Conservation (phyloP, 768 basidiomycete species). For the Amanita jacksonii region DNA sequence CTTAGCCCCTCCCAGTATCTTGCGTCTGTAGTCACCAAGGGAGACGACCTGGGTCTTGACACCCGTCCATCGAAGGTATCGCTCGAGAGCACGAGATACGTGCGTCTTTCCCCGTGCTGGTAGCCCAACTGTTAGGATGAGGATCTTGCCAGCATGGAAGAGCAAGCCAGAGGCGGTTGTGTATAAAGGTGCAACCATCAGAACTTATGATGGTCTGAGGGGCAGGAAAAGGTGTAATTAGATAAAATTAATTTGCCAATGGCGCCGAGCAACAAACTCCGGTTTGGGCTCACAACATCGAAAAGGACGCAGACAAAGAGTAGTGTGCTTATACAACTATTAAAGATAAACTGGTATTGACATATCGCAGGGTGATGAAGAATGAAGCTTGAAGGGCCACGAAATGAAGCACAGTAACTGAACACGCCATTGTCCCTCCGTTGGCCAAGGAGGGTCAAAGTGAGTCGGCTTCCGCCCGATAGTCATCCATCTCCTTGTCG, state of each 20-base stretch:
- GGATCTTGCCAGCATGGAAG: constrained; percentile 91
- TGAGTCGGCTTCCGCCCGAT: constrained; percentile 38
- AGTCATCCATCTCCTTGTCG: constrained; percentile 78
- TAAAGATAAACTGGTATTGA: too few relatives aligned
- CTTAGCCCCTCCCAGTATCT: constrained; percentile 80
- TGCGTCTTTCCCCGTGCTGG: constrained; percentile 97
- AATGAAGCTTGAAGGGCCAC: too few relatives aligned
- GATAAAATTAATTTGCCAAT: too few relatives aligned
- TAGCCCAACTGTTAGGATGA: constrained; percentile 86
- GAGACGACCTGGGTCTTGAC: constrained; percentile 94
- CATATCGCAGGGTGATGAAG: too few relatives aligned
- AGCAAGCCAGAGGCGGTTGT: constrained; percentile 83
- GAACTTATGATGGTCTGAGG: neutral
- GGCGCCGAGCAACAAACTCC: too few relatives aligned
- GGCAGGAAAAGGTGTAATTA: neutral
- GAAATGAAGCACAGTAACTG: too few relatives aligned
- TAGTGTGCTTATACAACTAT: too few relatives aligned
- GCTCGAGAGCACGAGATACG: constrained; percentile 88
- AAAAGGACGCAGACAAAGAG: too few relatives aligned
- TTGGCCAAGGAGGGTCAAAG: constrained; percentile 6
- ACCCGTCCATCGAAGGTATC: constrained; percentile 98
- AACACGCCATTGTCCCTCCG: too few relatives aligned
- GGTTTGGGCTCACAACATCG: too few relatives aligned
- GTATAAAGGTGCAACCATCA: constrained; percentile 95
- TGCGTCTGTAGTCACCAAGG: constrained; percentile 89